phyloP scores from a whole-genome alignment of 495 filamentous ascomycete species.

The Talaromyces proteolyticus region DNA sequence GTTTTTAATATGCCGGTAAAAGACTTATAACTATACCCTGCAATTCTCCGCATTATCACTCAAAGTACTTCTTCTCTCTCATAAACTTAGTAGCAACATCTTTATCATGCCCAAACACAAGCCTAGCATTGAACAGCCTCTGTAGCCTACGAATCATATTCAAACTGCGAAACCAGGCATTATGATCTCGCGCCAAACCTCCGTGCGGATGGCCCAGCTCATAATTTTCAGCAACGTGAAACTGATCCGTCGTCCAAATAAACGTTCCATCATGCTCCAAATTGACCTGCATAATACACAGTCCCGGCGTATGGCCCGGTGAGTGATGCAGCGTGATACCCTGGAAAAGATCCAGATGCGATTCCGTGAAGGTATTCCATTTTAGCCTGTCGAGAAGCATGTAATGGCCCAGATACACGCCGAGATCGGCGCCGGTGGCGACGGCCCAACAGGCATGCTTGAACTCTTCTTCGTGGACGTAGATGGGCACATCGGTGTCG shows the following conservation, averaged over 20 bases:
- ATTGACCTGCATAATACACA: constrained; percentile 30
- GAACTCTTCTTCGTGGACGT: constrained; percentile 45
- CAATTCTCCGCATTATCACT: background rate
- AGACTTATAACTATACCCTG: background rate
- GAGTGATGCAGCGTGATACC: constrained; percentile 30
- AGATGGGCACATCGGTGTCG: constrained; percentile 44
- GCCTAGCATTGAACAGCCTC: constrained; percentile 16
- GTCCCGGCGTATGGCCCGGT: constrained; percentile 25
- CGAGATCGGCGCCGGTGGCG: constrained; percentile 34
- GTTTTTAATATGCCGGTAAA: too few species aligned
- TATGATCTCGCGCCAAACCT: constrained; percentile 19
- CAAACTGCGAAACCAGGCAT: constrained; percentile 24
- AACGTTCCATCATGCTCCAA: constrained; percentile 25
- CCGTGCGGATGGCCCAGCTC: constrained; percentile 13
- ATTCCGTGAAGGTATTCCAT: constrained; percentile 29
- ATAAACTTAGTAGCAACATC: constrained; percentile 10
- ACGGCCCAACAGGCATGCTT: constrained; percentile 42
- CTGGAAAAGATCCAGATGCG: constrained; percentile 27
- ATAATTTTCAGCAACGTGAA: constrained; percentile 26
- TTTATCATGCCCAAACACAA: constrained; percentile 31
- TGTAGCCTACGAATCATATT: constrained; percentile 26
- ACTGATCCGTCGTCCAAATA: constrained; percentile 29
- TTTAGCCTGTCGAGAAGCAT: constrained; percentile 18
- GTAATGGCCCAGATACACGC: constrained; percentile 39
- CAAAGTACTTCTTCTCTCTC: constrained; percentile 13